Percentiles rank a stretch among this genome's conserved stretches.
Evolutionary conservation across 306 rosid genomes (phyloP).

Genomic region (Phaseolus lunatus): DNA sequence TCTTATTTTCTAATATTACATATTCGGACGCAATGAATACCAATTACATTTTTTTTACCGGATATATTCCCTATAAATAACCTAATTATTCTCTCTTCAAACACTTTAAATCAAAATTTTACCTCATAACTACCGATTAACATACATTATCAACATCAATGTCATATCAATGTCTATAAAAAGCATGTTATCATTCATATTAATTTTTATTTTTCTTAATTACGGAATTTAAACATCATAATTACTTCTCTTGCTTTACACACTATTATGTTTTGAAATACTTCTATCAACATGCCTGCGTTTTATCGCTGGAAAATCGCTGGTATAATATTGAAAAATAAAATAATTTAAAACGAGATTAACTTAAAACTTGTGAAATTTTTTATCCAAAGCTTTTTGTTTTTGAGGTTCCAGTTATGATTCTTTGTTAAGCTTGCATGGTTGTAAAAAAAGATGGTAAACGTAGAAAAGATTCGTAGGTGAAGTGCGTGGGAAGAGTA

Average conservation of each 20-base stretch:
- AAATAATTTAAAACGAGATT: too few relatives aligned
- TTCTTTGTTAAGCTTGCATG: background rate
- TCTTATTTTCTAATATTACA: background rate
- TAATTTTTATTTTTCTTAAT: background rate
- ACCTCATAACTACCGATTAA: background rate
- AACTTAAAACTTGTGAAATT: too few relatives aligned
- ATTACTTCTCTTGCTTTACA: constrained; percentile 8
- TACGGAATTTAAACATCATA: background rate
- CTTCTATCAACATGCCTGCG: constrained; percentile 4
- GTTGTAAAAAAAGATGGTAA: background rate
- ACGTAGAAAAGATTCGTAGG: background rate
- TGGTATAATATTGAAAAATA: too few relatives aligned
- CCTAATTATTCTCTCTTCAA: background rate
- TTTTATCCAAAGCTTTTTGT: too few relatives aligned
- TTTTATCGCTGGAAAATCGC: background rate
- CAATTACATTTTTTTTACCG: too few relatives aligned
- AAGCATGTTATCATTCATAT: constrained; percentile 14
- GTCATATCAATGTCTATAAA: background rate
- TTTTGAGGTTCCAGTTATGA: too few relatives aligned
- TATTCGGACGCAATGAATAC: background rate
- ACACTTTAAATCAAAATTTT: background rate
- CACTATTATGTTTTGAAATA: constrained; percentile 1
- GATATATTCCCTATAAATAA: too few relatives aligned
- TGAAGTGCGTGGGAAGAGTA: constrained; percentile 35
- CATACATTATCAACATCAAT: background rate